Base-by-base conservation (phyloP, 2,329 filamentous ascomycete species). In the Stagonosporopsis rhizophila region DNA sequence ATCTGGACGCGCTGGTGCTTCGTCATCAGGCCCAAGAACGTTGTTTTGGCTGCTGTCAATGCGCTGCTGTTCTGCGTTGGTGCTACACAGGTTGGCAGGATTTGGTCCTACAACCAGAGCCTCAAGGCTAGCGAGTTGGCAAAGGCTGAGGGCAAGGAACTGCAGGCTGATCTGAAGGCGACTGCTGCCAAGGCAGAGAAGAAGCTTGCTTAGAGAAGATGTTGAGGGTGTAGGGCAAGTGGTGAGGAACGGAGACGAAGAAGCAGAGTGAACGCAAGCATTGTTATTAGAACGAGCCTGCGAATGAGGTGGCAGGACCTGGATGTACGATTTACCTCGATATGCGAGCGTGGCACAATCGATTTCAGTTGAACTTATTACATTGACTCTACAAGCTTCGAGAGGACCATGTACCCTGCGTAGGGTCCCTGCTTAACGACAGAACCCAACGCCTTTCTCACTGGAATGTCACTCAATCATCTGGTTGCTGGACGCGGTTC, bases 1-100 rank as follows among this genome's bases (percentile, higher is more conserved):
- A 99, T 99, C 84, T 99, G 95, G 95, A 99, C 95, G 41, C 87
- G 95, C 66, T 99, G 95, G 95, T 99, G 95, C 84, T 84, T 98
- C 75, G 90, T 99, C 78, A 99, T 99, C 80, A 92, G 88, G 79
- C 95, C 95, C 55, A 88, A 87, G 79, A 99, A 99, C 83, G 81
- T 92, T 72, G 89, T 97, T 59, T 88, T 99, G 57, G 95, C 95
- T 59, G 88, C 92, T 52, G 95, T 98, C 75, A 99, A 99, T 86
- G 97, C 97, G 86, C 96, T 97, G 85, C 89, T 99, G 69, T 94
- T 90, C 70, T 81, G 89, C 65, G 93, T 97, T 61, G 95, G 95
- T 69, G 81, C 91, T 56, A 84, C 91, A 64, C 95, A 99, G 83
- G 83, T 91, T 64, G 81, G 81, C 65, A 89, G 95, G 70, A 97